A percentile compares a stretch with the other conserved stretches of the same genome.
These are phyloP conservation scores for Aspergillus diversus DNA, from an alignment of 495 filamentous ascomycete genomes.

Conservation along the genomic window DNA sequence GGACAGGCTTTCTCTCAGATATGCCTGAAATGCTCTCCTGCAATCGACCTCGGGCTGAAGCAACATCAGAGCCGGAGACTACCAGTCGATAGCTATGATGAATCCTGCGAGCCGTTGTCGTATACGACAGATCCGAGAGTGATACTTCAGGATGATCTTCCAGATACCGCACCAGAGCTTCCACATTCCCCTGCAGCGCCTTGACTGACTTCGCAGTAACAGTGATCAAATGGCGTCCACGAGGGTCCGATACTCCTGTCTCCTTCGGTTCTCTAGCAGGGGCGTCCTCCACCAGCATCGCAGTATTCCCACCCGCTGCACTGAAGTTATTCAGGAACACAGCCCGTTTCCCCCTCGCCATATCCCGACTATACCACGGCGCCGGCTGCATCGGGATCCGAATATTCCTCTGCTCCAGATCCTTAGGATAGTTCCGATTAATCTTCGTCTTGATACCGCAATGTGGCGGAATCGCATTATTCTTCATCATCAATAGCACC, in stretches of 20 bases:
- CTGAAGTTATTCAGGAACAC: slow-evolving; percentile 71
- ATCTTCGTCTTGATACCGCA: slow-evolving; percentile 81
- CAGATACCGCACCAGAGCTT: slow-evolving; percentile 52
- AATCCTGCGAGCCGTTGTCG: slow-evolving; percentile 75
- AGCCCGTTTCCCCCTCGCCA: slow-evolving; percentile 57
- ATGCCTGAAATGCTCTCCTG: slow-evolving; percentile 40
- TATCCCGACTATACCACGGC: slow-evolving; percentile 60
- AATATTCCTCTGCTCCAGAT: slow-evolving; percentile 73
- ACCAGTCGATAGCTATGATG: slow-evolving; percentile 52
- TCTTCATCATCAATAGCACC: slow-evolving; percentile 82
- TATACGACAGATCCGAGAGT: slow-evolving; percentile 60
- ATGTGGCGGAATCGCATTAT: slow-evolving; percentile 80
- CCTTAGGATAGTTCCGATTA: slow-evolving; percentile 78
- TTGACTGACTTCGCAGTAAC: slow-evolving; percentile 55
- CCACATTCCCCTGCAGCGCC: slow-evolving; percentile 58
- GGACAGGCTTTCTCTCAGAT: not conserved
- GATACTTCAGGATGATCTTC: slow-evolving; percentile 35
- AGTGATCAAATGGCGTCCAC: slow-evolving; percentile 50
- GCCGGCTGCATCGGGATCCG: slow-evolving; percentile 63
- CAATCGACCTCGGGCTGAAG: slow-evolving; percentile 64
- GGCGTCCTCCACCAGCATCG: slow-evolving; percentile 55
- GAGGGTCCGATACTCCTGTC: slow-evolving; percentile 50
- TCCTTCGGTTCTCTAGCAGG: slow-evolving; percentile 36
- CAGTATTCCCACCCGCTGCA: slow-evolving; percentile 58
- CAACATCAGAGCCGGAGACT: not conserved